A percentile compares a stretch with the other conserved stretches of the same genome.
These are phyloP conservation scores for Fraxinus anomala DNA, from an alignment of 257 asterid species.

Conservation along the genomic window DNA sequence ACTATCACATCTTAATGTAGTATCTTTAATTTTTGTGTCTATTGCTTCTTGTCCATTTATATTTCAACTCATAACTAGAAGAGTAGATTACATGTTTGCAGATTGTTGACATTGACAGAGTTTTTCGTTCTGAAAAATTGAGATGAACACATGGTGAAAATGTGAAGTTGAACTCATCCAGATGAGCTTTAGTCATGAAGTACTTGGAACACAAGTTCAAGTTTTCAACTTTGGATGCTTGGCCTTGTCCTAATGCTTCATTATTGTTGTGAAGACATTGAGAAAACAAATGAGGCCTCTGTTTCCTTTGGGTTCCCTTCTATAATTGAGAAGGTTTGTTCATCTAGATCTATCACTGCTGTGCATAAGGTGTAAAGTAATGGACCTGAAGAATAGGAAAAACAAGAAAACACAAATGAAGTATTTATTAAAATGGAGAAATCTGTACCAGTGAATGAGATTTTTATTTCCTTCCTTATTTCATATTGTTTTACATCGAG, in stretches of 20 bases:
- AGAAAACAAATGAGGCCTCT: conserved; percentile 36
- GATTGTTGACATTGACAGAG: too few relatives aligned
- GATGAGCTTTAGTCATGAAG: background rate
- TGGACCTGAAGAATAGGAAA: conserved; percentile 62
- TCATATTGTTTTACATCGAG: background rate
- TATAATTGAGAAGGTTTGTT: conserved; percentile 43
- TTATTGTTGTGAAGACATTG: conserved; percentile 13
- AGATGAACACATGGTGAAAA: background rate
- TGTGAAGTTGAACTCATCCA: background rate
- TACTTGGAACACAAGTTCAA: background rate
- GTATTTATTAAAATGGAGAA: background rate
- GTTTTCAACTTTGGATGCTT: background rate
- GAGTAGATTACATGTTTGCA: too few relatives aligned
- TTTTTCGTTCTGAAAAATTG: too few relatives aligned
- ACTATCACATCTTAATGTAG: too few relatives aligned
- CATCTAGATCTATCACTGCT: conserved; percentile 42
- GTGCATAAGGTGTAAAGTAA: conserved; percentile 48
- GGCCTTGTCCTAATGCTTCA: background rate
- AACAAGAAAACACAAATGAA: background rate
- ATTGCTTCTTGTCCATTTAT: too few relatives aligned
- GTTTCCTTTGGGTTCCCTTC: conserved; percentile 43
- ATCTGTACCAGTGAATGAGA: background rate
- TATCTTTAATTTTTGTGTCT: too few relatives aligned
- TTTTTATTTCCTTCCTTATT: background rate
- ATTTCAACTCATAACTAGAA: too few relatives aligned